Evolutionary conservation across 176 grass and related monocot genomes (phyloP).

Genomic region (Thinopyrum elongatum): DNA sequence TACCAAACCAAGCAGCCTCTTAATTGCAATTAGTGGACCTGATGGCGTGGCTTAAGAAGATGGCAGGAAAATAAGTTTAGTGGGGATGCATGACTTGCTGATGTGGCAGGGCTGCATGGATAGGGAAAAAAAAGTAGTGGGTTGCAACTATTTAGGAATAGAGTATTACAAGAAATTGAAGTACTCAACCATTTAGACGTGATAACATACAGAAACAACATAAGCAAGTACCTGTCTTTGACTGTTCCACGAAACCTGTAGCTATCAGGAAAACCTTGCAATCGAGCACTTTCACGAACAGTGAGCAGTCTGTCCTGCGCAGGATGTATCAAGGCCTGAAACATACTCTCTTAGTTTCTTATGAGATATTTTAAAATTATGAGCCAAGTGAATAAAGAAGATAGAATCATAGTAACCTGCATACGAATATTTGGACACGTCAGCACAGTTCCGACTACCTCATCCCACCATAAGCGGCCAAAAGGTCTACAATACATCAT

Average conservation of each 20-base stretch:
- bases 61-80: neutral
- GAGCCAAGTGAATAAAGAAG: slow-evolving; percentile 21
- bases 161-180: neutral
- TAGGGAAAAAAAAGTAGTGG: neutral
- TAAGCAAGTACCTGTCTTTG: slow-evolving; percentile 63
- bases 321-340: slow-evolving; percentile 85
- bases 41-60: neutral
- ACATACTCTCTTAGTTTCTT: slow-evolving; percentile 30
- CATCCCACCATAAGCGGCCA: slow-evolving; percentile 88
- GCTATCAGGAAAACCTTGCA: slow-evolving; percentile 92
- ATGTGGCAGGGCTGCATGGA: neutral
- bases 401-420: slow-evolving; percentile 49
- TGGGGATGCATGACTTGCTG: neutral
- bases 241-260: slow-evolving; percentile 83
- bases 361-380: slow-evolving; percentile 21
- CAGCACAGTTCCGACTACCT: slow-evolving; percentile 85
- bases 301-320: slow-evolving; percentile 79
- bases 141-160: neutral
- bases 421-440: slow-evolving; percentile 62
- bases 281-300: slow-evolving; percentile 82
- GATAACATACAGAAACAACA: neutral
- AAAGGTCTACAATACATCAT: slow-evolving; percentile 59
- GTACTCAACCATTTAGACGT: neutral
- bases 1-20: no score
- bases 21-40: neutral